Evolutionary conservation across 176 grass and related monocot genomes (phyloP).

Genomic region (Canna indica): DNA sequence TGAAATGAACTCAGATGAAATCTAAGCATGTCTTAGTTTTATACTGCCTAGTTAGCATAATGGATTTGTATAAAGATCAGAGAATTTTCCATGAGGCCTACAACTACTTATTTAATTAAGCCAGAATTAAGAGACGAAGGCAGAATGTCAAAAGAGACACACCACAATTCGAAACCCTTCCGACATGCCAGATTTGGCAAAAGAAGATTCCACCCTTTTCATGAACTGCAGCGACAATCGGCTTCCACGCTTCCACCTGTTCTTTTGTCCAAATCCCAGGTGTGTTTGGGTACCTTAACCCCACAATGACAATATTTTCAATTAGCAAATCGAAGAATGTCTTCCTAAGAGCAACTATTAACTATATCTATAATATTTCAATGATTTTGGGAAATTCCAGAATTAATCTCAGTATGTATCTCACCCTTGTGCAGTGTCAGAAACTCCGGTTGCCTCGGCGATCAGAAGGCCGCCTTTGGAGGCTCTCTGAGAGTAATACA

Average conservation of each 20-base stretch:
- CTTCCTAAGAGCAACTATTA: no score
- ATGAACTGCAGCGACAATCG: conserved; percentile 48
- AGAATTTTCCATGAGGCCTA: neutral
- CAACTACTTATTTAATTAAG: neutral
- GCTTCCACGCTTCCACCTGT: conserved; percentile 67
- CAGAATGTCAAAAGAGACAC: neutral
- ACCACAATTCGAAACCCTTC: conserved; percentile 41
- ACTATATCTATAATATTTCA: no score
- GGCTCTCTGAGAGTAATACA: conserved; percentile 48
- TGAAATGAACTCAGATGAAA: neutral
- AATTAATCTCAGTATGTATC: no score
- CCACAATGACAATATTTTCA: neutral
- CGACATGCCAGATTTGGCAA: conserved; percentile 54
- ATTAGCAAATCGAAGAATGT: no score
- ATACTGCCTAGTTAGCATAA: neutral
- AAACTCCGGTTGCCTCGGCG: conserved; percentile 51
- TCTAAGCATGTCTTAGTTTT: no score
- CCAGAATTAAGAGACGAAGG: neutral
- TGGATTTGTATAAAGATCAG: neutral
- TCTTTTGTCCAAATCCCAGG: conserved; percentile 57
- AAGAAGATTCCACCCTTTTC: conserved; percentile 50
- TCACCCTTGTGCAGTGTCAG: conserved; percentile 62
- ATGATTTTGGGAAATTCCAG: conserved; percentile 7
- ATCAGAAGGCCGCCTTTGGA: conserved; percentile 47
- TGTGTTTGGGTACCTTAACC: conserved; percentile 43